Evolutionary conservation across 768 basidiomycete genomes (phyloP), one percentile per base, ranked within the genome.

Genomic region (Nidula microcarpa): DNA sequence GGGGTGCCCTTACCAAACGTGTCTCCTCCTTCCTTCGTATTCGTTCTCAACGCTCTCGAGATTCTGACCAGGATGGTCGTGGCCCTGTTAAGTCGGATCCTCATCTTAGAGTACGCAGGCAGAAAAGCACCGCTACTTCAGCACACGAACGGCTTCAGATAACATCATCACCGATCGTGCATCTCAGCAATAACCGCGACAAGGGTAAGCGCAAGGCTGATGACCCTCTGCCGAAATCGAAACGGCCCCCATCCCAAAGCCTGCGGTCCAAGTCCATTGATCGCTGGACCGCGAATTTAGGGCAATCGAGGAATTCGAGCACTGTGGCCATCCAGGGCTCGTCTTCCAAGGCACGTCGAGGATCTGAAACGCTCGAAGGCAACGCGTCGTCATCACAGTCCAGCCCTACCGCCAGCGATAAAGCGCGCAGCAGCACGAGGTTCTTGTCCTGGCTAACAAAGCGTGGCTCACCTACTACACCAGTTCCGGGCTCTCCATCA

Each of bases 1-100:
- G 79, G 78, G 75, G 78, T 43, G 74, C 72, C 59, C 60, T 76
- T 36, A 66, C 68, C 4, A 63, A 68, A 37, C 69, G 80, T 49
- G 70, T 87, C 33, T 78, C 80, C 2, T 76, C 78, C 9, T 60
- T 87, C 39, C 50, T 51, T 51, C 35, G 33, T 43, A 11, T 35
- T 17, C 16, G 39, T 23, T 13, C 17, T 44, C 23, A 11, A 43
- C 13, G 35, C 13, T 17, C 44, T 7, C 49, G 47, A 35, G 39
- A 43, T 32, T 32, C 48, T 5, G 52, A 55, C 23, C 39, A 47
- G 11, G 51, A 54, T 39, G 55, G 50, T 8, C 53, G 60, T 5
- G 62, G 62, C 2, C 47, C 57, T 9, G 60, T 65, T 5, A 61
- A 53, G 18, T 66, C 65, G 0, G 65, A 63, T 36, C 66, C 66